These are phyloP conservation scores for Murraya paniculata DNA, from an alignment of 345 rosid genomes.

Conservation along the genomic window DNA sequence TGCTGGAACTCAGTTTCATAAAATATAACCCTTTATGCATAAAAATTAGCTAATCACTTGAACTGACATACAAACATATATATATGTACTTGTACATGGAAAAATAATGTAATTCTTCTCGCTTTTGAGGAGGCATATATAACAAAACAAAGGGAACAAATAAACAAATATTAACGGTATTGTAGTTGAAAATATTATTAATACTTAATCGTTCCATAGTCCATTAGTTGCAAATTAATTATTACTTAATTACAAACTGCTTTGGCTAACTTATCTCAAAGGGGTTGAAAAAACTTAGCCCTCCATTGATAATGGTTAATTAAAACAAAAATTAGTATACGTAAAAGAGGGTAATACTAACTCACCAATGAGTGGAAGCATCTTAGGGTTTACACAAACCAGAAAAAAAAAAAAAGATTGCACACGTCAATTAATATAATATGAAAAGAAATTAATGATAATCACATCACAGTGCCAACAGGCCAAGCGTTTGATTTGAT, in stretches of 20 bases:
- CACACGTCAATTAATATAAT: neutral
- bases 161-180: neutral
- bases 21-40: neutral
- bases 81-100: slow-evolving; percentile 9
- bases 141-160: slow-evolving; percentile 1
- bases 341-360: no score
- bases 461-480: slow-evolving; percentile 9
- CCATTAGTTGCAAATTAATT: neutral
- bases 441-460: slow-evolving; percentile 23
- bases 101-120: slow-evolving; percentile 7
- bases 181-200: neutral
- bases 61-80: slow-evolving; percentile 6
- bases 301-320: neutral
- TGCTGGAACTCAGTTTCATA: slow-evolving; percentile 29
- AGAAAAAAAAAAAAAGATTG: neutral
- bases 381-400: slow-evolving; percentile 1
- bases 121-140: neutral
- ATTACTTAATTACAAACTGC: neutral
- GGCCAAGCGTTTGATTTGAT: slow-evolving; percentile 9
- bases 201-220: neutral
- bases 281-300: neutral
- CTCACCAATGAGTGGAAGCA: no score
- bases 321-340: neutral
- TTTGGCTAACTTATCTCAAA: neutral
- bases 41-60: neutral